Evolutionary conservation across 2,329 filamentous ascomycete species (phyloP), one percentile per base, ranked within the genome.

Genomic region (Geosmithia putterillii): DNA sequence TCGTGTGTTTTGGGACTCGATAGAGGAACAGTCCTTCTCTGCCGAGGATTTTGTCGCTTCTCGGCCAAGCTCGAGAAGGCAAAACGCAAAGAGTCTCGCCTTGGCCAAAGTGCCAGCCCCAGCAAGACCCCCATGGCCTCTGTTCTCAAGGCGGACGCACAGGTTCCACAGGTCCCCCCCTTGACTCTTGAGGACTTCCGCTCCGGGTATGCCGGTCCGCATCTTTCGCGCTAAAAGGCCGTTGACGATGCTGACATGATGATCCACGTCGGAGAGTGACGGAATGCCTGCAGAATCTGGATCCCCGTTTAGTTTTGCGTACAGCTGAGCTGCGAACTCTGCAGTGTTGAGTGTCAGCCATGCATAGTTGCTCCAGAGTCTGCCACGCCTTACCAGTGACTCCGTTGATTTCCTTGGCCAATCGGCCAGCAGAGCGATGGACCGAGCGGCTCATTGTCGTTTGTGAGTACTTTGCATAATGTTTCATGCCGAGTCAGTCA

Each of bases 81-180:
- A 62, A 52, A 86, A 87, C 0, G 84, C 74, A 51, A 89, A 65
- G 2, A 72, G 57, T 37, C 73, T 66, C 12, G 60, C 59, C 14
- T 64, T 54, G 7, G 64, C 48, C 2, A 73, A 50, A 22, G 69
- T 50, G 44, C 40, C 62, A 37, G 42, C 0, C 54, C 49, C 4
- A 51, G 44, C 2, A 45, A 52, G 42, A 19, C 51, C 38, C 21
- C 53, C 45, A 12, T 40, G 48, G 38, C 15, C 50, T 35, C 48
- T 57, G 44, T 47, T 58, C 53, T 42, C 66, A 54, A 77, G 53
- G 21, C 72, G 69, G 2, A 78, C 77, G 36, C 77, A 78, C 6
- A 72, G 54, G 49, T 87, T 87, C 83, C 82, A 87, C 7, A 87
- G 60, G 20, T 65, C 63, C 1, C 73, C 76, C 3, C 76, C 83